Evolutionary conservation across 805 yeast species (phyloP).

Genomic region (Zygosaccharomyces lentus): DNA sequence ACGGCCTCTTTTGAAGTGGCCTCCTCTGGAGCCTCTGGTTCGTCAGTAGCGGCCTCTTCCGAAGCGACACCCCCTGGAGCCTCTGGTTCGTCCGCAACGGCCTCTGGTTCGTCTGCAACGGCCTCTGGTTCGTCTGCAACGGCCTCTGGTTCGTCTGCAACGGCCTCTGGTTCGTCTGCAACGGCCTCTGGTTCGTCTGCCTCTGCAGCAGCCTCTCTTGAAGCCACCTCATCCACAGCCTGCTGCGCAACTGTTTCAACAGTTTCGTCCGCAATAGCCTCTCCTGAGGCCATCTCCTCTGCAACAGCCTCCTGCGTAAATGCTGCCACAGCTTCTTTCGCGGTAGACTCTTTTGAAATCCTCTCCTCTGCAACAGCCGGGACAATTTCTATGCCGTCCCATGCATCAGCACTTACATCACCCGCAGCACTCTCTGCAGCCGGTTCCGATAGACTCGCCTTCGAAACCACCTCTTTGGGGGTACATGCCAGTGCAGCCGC

Average conservation of each 20-base stretch:
- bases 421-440: neutral
- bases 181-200: neutral
- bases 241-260: neutral
- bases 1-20: too few relatives aligned
- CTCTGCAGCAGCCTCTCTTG: conserved; percentile 1
- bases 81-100: neutral
- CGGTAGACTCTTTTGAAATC: neutral
- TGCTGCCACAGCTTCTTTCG: too few relatives aligned
- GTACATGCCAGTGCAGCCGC: too few relatives aligned
- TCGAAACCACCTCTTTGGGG: too few relatives aligned
- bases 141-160: conserved; percentile 1
- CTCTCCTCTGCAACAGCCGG: neutral
- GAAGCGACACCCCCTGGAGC: neutral
- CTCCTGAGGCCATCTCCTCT: neutral
- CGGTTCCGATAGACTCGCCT: too few relatives aligned
- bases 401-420: too few relatives aligned
- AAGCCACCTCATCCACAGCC: neutral
- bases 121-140: neutral
- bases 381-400: too few relatives aligned
- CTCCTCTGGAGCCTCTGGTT: neutral
- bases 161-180: neutral
- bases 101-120: neutral
- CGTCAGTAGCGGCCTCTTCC: neutral
- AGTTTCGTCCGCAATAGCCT: neutral
- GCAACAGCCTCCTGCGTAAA: too few relatives aligned